A percentile compares a stretch with the other conserved stretches of the same genome.
Evolutionary conservation across 1,284 basidiomycete species (phyloP).

Genomic region (Quambalaria eucalypti): DNA sequence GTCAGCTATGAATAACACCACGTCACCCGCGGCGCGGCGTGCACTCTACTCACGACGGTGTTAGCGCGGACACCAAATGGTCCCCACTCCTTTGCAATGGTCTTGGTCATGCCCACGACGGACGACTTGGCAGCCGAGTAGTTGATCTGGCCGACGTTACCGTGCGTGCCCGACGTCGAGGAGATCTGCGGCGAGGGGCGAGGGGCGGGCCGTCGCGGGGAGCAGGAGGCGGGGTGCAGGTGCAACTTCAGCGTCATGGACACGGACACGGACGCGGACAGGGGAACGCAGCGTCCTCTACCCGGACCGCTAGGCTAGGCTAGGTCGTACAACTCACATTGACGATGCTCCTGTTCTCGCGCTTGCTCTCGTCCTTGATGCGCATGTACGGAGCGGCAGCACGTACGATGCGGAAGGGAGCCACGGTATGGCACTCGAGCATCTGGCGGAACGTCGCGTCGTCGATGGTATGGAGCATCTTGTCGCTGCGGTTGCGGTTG

Average conservation of each 20-base stretch:
- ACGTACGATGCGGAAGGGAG: conserved; percentile 70
- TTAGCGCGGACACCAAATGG: conserved; percentile 58
- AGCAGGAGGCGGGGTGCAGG: neutral
- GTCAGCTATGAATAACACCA: too few species aligned
- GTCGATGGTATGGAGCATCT: conserved; percentile 74
- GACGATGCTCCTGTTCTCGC: conserved; percentile 62
- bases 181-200: conserved; percentile 9
- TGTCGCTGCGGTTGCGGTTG: conserved; percentile 53
- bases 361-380: conserved; percentile 56
- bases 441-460: conserved; percentile 75
- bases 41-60: neutral
- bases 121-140: conserved; percentile 50
- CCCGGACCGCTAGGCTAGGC: neutral
- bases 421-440: conserved; percentile 59
- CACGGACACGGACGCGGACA: too few species aligned
- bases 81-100: conserved; percentile 69
- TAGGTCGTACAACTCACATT: conserved; percentile 2
- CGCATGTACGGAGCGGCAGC: conserved; percentile 77
- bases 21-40: neutral
- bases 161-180: conserved; percentile 31
- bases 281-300: too few species aligned
- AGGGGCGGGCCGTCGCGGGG: too few species aligned
- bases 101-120: conserved; percentile 63
- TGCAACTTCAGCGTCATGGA: too few species aligned
- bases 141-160: conserved; percentile 66